A percentile compares a stretch with the other conserved stretches of the same genome.
Evolutionary conservation across 768 basidiomycete genomes (phyloP).

Genomic region (Termitomyces sp.): DNA sequence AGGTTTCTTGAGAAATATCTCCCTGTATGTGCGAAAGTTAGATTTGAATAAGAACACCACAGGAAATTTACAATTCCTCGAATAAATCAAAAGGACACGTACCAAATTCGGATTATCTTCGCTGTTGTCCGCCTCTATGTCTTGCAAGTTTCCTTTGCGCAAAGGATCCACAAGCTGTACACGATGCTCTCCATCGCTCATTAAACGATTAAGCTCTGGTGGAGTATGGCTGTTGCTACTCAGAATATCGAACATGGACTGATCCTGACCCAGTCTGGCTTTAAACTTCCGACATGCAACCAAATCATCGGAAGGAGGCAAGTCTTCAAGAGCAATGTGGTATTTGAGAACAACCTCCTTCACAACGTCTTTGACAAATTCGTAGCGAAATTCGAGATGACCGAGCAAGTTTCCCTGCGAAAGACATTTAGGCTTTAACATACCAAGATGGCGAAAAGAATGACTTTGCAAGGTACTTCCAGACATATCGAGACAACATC

Average conservation of each 20-base stretch:
- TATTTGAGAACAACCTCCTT: constrained; percentile 43
- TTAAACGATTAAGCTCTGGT: neutral
- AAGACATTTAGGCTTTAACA: neutral
- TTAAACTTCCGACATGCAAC: constrained; percentile 36
- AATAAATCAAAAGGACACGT: neutral
- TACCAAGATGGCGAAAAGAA: neutral
- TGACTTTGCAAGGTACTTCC: constrained; percentile 56
- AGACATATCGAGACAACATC: constrained; percentile 59
- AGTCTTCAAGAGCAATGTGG: constrained; percentile 44
- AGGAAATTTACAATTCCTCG: neutral
- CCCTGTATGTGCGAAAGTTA: constrained; percentile 37
- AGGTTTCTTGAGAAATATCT: constrained; percentile 64
- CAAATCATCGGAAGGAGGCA: constrained; percentile 50
- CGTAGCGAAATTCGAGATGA: constrained; percentile 44
- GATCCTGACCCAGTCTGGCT: constrained; percentile 53
- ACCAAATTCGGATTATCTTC: constrained; percentile 7
- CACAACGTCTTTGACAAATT: constrained; percentile 36
- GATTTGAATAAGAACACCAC: neutral
- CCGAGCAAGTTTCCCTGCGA: constrained; percentile 61
- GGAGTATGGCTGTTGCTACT: neutral
- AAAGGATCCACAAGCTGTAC: neutral
- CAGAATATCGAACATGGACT: constrained; percentile 22
- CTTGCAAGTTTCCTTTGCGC: neutral
- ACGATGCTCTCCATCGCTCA: neutral
- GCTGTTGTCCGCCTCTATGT: neutral